These are phyloP conservation scores for Saccharomycopsis vini DNA, from an alignment of 805 yeast genomes.

Conservation along the genomic window DNA sequence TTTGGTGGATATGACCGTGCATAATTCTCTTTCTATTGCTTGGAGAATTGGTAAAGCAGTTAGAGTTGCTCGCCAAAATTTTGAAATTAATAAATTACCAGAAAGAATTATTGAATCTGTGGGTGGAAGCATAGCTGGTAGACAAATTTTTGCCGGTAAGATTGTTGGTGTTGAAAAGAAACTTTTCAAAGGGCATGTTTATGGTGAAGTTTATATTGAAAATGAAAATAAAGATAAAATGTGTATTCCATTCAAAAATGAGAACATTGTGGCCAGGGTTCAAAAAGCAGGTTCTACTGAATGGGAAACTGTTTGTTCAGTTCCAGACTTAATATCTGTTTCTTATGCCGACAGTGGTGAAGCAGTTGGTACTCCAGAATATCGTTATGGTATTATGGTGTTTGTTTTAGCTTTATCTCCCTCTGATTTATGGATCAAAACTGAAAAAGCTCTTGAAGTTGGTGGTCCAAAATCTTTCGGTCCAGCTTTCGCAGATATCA, in stretches of 20 bases:
- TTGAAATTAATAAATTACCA: slow-evolving; percentile 31
- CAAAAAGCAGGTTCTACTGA: slow-evolving; percentile 19
- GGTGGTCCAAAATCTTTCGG: slow-evolving; percentile 37
- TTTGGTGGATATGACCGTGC: slow-evolving; percentile 26
- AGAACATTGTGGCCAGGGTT: slow-evolving; percentile 32
- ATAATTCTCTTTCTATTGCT: slow-evolving; percentile 31
- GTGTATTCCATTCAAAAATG: slow-evolving; percentile 41
- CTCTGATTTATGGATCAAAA: slow-evolving; percentile 29
- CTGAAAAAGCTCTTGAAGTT: slow-evolving; percentile 29
- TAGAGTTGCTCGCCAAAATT: slow-evolving; percentile 28
- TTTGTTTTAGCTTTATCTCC: slow-evolving; percentile 36
- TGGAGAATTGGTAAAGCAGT: slow-evolving; percentile 44
- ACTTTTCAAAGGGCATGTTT: slow-evolving; percentile 34
- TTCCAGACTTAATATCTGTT: slow-evolving; percentile 39
- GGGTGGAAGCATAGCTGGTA: slow-evolving; percentile 28
- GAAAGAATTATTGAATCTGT: slow-evolving; percentile 30
- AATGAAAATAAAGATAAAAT: slow-evolving; percentile 18
- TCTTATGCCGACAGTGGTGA: slow-evolving; percentile 35
- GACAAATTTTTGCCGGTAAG: slow-evolving; percentile 32
- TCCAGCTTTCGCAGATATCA: slow-evolving; percentile 28
- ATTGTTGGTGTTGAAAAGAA: slow-evolving; percentile 35
- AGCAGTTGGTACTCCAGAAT: slow-evolving; percentile 42
- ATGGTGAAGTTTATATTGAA: slow-evolving; percentile 36
- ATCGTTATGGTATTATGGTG: slow-evolving; percentile 36
- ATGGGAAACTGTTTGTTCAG: slow-evolving; percentile 30